Evolutionary conservation across 2,329 filamentous ascomycete genomes (phyloP), one percentile per base, ranked within the genome.

Genomic region (Cercospora nicotianae): DNA sequence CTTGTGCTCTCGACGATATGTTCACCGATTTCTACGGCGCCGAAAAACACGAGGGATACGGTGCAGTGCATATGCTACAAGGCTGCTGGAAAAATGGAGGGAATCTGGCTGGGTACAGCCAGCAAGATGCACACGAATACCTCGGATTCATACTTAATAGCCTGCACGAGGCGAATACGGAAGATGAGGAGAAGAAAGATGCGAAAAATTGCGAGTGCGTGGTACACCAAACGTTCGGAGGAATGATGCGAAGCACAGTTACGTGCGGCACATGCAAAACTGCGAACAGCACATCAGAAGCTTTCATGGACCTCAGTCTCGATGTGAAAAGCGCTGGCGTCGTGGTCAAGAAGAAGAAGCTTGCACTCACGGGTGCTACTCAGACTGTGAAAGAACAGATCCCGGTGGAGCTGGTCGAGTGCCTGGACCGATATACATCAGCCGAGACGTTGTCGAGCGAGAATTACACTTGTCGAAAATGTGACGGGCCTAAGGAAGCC

Each of bases 81-180:
- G 92, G 91, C 10, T 94, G 94, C 76, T 97, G 94, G 93, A 92
- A 94, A 73, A 92, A 91, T 4, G 78, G 82, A 82, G 77, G 85
- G 81, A 89, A 87, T 18, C 76, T 85, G 23, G 92, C 94, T 1
- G 95, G 94, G 10, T 96, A 96, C 75, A 92, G 94, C 75, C 94
- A 98, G 80, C 94, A 98, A 81, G 94, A 98, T 77, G 94, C 94
- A 0, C 94, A 98, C 77, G 94, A 98, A 78, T 98, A 96, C 81
- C 96, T 97, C 79, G 93, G 97, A 77, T 97, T 96, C 76, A 87
- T 98, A 36, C 90, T 96, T 39, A 94, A 97, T 81, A 92, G 95
- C 74, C 85, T 99, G 16, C 94, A 97, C 77, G 88, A 82, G 9
- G 83, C 93, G 48, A 95, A 94, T 73, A 86, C 87, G 45, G 90